phyloP scores from a whole-genome alignment of 208 protist genomes.

The Trypanosoma conorhini region DNA sequence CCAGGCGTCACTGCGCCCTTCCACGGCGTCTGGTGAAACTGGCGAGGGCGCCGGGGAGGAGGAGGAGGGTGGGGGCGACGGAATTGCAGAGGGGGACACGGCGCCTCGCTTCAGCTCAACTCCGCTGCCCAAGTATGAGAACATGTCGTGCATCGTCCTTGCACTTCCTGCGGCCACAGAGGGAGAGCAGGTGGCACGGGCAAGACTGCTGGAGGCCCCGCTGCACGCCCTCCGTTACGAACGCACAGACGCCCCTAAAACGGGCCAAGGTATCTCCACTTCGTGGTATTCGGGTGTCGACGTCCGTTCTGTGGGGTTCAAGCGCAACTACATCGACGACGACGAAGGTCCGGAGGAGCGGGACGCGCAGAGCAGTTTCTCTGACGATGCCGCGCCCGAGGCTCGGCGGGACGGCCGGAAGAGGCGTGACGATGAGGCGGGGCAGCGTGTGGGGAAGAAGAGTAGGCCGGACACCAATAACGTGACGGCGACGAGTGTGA shows the following conservation, averaged over 20 bases:
- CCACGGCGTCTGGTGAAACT: not conserved
- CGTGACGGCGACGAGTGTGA: not conserved
- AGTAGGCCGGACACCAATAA: constrained; percentile 4
- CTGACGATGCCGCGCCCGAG: not conserved
- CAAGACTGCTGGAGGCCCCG: constrained; percentile 6
- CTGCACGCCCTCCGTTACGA: constrained; percentile 26
- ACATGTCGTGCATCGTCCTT: constrained; percentile 37
- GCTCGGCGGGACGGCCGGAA: not conserved
- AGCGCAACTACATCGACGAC: constrained; percentile 33
- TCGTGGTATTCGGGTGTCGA: constrained; percentile 36
- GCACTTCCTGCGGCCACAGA: constrained; percentile 12
- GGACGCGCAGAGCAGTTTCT: not conserved
- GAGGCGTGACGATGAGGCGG: constrained; percentile 9
- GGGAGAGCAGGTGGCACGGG: constrained; percentile 2
- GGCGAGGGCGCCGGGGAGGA: constrained; percentile 1
- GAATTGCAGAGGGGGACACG: not conserved
- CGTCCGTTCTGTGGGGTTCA: constrained; percentile 18
- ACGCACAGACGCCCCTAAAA: constrained; percentile 10
- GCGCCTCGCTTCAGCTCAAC: constrained; percentile 29
- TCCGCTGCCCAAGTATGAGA: constrained; percentile 37
- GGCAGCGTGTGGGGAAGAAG: constrained; percentile 5
- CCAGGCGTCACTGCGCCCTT: not conserved
- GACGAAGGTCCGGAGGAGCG: constrained; percentile 12
- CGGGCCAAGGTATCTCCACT: constrained; percentile 29
- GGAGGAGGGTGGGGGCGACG: constrained; percentile 20